Conservation (phyloP, 768 basidiomycete genomes). For the Porpolomopsis calyptriformis region DNA sequence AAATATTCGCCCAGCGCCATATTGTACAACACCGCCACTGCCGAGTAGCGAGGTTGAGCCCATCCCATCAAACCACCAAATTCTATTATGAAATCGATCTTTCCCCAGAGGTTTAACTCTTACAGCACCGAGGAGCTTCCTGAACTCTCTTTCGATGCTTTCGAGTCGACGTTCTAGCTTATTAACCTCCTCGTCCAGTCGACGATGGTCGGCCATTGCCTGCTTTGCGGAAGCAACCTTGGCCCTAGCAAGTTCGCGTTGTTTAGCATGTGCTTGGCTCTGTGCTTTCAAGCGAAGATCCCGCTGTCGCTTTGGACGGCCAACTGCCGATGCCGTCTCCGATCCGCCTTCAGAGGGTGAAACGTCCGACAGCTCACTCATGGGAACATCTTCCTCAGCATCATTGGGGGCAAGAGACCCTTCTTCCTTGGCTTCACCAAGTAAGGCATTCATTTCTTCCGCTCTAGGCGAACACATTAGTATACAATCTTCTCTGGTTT, state of each 20-base stretch:
- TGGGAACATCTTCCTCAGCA: constrained; percentile 47
- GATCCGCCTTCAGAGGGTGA: constrained; percentile 51
- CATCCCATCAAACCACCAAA: constrained; percentile 99
- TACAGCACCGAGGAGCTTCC: constrained; percentile 75
- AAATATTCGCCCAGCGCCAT: constrained; percentile 84
- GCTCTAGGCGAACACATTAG: constrained; percentile 28
- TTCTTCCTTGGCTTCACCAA: constrained; percentile 45
- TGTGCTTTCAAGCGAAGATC: constrained; percentile 43
- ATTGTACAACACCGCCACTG: constrained; percentile 68
- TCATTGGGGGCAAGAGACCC: constrained; percentile 30
- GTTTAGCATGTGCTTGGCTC: constrained; percentile 59
- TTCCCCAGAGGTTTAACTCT: constrained; percentile 82
- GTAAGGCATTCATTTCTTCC: constrained; percentile 64
- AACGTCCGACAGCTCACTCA: constrained; percentile 66
- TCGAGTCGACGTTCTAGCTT: constrained; percentile 74
- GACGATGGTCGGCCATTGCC: constrained; percentile 71
- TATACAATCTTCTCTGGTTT: constrained; percentile 7
- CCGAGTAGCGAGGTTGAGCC: constrained; percentile 74
- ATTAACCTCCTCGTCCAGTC: constrained; percentile 81
- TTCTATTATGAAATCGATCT: constrained; percentile 88
- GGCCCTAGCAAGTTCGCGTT: constrained; percentile 66
- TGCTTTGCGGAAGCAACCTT: constrained; percentile 76
- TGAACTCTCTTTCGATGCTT: constrained; percentile 86
- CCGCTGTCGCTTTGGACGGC: constrained; percentile 40
- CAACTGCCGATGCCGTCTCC: constrained; percentile 42